A percentile compares a stretch with the other conserved stretches of the same genome.
Conservation (phyloP, 106 monocot genomes). For the Platanthera guangdongensis region DNA sequence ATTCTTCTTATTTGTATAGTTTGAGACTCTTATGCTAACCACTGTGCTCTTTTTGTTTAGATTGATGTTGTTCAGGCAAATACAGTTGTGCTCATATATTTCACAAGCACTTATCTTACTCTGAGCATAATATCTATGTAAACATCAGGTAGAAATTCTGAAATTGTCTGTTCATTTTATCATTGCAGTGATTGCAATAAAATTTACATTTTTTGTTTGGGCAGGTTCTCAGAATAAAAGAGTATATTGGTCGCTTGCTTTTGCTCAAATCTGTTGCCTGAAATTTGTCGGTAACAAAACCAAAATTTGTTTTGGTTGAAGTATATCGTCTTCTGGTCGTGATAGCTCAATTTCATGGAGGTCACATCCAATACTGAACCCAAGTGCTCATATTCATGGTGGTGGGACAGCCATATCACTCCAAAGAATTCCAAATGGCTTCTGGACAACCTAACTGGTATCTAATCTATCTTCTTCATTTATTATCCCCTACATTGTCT, state of each 20-base stretch:
- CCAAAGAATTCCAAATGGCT: conserved; percentile 90
- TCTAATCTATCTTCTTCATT: background rate
- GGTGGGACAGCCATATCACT: conserved; percentile 66
- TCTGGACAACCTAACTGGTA: conserved; percentile 63
- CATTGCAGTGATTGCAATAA: no score
- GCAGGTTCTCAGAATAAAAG: background rate
- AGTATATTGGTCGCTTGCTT: background rate
- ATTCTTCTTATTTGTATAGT: background rate
- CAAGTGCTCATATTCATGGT: conserved; percentile 52
- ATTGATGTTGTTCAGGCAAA: background rate
- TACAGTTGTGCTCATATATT: background rate
- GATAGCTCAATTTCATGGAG: conserved; percentile 23
- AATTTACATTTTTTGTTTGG: background rate
- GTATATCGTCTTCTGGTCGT: background rate
- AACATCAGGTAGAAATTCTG: background rate
- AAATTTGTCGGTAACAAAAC: background rate
- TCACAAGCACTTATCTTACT: background rate
- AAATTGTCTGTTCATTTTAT: background rate
- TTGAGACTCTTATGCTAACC: background rate
- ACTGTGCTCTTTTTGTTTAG: background rate
- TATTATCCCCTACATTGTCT: background rate
- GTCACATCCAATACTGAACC: conserved; percentile 24
- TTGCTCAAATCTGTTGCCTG: conserved; percentile 7
- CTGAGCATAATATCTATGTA: background rate
- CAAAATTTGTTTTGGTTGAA: background rate